These are phyloP conservation scores for Paramecium bursaria DNA, from an alignment of 73 alveolate species.

Conservation along the genomic window DNA sequence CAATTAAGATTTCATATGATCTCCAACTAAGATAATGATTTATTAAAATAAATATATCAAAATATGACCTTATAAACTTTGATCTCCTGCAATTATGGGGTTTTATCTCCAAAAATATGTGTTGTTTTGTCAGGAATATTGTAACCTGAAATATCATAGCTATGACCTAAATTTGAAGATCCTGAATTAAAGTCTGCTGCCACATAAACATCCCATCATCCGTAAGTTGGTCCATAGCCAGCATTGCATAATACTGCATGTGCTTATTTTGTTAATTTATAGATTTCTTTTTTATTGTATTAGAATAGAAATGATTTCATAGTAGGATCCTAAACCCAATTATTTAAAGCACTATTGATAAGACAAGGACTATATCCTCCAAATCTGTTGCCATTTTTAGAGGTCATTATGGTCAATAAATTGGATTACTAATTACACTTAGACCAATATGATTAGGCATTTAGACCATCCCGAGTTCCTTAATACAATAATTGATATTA, in stretches of 20 bases:
- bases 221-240: constrained; percentile 16
- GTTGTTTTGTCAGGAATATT: no score
- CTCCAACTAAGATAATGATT: no score
- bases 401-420: background rate
- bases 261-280: background rate
- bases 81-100: no score
- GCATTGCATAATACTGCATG: constrained; percentile 1
- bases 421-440: background rate
- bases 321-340: background rate
- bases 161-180: background rate
- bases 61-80: no score
- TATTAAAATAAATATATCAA: no score
- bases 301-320: constrained; percentile 40
- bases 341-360: background rate
- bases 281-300: background rate
- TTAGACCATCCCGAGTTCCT: constrained; percentile 37
- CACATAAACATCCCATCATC: background rate
- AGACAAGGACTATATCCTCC: constrained; percentile 60
- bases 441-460: background rate
- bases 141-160: no score
- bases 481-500: background rate
- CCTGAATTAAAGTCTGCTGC: constrained; percentile 31
- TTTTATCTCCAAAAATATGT: no score
- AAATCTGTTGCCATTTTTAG: constrained; percentile 5
- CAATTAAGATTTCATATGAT: no score